Percentiles rank a stretch among this genome's conserved stretches.
Conservation (phyloP, 2,329 filamentous ascomycete species). For the Fusarium sp. region DNA sequence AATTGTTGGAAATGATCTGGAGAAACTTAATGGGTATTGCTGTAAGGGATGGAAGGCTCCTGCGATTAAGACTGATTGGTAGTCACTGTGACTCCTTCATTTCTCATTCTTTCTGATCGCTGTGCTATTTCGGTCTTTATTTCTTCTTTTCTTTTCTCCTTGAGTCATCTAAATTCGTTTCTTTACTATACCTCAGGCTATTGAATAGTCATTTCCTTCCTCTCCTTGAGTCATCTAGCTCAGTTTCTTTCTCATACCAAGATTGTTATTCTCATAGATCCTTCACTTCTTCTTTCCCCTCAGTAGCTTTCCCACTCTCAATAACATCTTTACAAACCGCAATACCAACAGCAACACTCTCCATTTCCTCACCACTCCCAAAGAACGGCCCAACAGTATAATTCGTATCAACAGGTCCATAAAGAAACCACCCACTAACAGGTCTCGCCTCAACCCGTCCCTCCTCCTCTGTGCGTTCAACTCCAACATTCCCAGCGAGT, state of each 20-base stretch:
- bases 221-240: background rate
- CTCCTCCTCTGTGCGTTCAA: slow-evolving; percentile 42
- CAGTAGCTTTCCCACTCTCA: background rate
- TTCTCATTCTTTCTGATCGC: too few relatives aligned
- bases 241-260: background rate
- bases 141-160: background rate
- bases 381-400: slow-evolving; percentile 27
- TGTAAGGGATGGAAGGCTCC: slow-evolving; percentile 16
- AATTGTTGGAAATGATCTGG: slow-evolving; percentile 13
- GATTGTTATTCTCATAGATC: background rate
- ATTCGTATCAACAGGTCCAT: slow-evolving; percentile 49
- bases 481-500: slow-evolving; percentile 53
- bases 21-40: slow-evolving; percentile 29
- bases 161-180: background rate
- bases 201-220: background rate
- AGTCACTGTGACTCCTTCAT: background rate
- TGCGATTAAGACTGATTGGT: background rate
- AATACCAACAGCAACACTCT: slow-evolving; percentile 20
- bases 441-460: slow-evolving; percentile 49
- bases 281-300: background rate
- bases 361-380: slow-evolving; percentile 41
- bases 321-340: background rate
- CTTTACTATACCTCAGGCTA: background rate
- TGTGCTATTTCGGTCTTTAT: too few relatives aligned
- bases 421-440: slow-evolving; percentile 55